Base-by-base conservation (phyloP, 352 stramenopile genomes). In the Peronospora destructor region DNA sequence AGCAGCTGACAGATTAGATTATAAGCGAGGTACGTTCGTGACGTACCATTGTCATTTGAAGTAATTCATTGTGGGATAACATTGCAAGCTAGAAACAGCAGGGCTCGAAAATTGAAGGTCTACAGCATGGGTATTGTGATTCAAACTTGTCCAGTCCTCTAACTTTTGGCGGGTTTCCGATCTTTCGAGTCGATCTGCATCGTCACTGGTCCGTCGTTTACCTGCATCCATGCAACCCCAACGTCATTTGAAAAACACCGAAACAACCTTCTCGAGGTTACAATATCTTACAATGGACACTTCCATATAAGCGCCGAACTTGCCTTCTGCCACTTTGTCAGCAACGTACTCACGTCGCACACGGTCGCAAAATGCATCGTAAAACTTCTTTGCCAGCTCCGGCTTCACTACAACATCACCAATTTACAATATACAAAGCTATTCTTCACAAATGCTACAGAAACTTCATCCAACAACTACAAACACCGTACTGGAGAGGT, bases 291-390 rank as follows among this genome's bases (percentile, higher is more conserved):
- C 83, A 41, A 92, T 53, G n/a, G 74, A 76, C 16, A 91, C 83
- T 61, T 94, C 83, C 83, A 91, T 94, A 57, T 86, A 87, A 12
- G 80, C 83, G 16, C 75, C 79, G 48, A 94, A 94, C 28, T 85
- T 65, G 26, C 83, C 83, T 44, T 91, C 77, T 6, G 71, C 68
- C 41, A 94, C 78, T 44, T 90, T 89, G 21, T 87, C 76, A 3
- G 64, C 28, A 42, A 53, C 47, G 53, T 94, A 66, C 3, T 65
- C 68, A 8, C 66, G 63, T 32, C 80, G 71, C 42, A 94, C 76
- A 35, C 77, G 75, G 25, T 70, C 38, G 47, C 76, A 85, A 41
- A 94, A 90, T 17, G 59, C 64, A 38, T 91, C 73, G 35, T 87
- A 92, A 44, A 90, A 83, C 35, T 68, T 66, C 40, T 89, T 90